Base-by-base conservation (phyloP, 331 rosid genomes). In the Cydonia oblonga region DNA sequence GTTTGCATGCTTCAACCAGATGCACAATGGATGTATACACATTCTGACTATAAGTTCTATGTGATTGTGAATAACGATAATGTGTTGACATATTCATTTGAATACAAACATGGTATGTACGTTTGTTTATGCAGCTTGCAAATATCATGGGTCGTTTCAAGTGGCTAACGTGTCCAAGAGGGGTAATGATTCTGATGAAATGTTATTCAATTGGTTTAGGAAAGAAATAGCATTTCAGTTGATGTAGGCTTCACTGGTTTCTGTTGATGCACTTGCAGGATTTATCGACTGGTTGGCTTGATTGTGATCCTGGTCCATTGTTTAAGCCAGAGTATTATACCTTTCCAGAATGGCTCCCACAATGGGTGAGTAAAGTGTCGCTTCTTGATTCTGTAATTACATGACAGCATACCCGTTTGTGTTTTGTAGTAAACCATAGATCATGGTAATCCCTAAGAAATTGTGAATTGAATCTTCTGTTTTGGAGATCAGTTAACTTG, bases 91-190 rank as follows among this genome's bases (percentile, higher is more conserved):
- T 73, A 54, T 69, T 23, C 61, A 64, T 80, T 65, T 76, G 65
- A 53, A 80, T 29, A 58, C 63, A 25, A 72, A 68, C 52, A 70
- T 56, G 44, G 68, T 65, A 29, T 84, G 22, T 64, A 22, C 57
- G 71, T 74, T 73, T 86, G 61, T 72, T 83, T 81, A 49, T 90
- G 88, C 86, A 95, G 99, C 96, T 95, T 78, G 99, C 99, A 38
- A 82, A 85, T 70, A 52, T 91, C 88, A 84, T 95, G 97, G 97
- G 97, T 75, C 96, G 70, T 46, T 90, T 87, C 77, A 86, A 77
- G 74, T 95, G 99, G 99, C 81, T 91, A 69, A 95, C 99, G 10
- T 95, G 99, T 86, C 97, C 99, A 10, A 88, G 99, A 74, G 88
- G 89, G 97, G 99, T 95, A 88, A 77, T 68, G 74, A 32, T 81